Evolutionary conservation across 2,329 filamentous ascomycete species (phyloP), one percentile per base, ranked within the genome.

Genomic region (Metarhizium guizhouense): DNA sequence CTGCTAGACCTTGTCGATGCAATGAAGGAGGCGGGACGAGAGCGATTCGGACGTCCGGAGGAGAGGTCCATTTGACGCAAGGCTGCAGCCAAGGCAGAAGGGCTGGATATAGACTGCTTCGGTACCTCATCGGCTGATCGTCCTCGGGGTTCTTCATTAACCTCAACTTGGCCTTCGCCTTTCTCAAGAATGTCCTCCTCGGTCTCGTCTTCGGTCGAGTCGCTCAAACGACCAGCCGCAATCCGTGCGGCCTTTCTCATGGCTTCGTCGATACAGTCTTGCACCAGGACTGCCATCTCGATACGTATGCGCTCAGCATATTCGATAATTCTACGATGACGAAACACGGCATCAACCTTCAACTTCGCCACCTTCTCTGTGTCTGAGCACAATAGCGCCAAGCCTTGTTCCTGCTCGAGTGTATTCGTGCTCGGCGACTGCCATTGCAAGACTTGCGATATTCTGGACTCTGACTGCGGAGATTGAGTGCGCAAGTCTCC

Each of bases 291-390:
- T 32, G 93, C 88, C 65, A 96, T 95, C 65, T 99, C 94, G 50
- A 96, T 82, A 4, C 95, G 88, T 60, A 99, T 96, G 36, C 95
- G 86, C 72, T 99, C 94, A 0, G 92, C 86, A 68, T 99, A 99
- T 69, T 99, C 94, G 36, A 99, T 85, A 52, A 97, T 95, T 63
- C 87, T 86, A 52, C 93, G 86, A 70, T 97, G 90, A 38, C 94
- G 88, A 60, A 95, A 85, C 6, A 97, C 89, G 4, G 93, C 89
- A 64, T 99, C 94, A 2, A 97, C 89, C 69, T 99, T 99, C 48
- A 87, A 82, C 65, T 85, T 89, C 30, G 92, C 88, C 43, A 90
- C 82, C 64, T 82, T 85, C 68, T 94, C 90, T 0, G 92, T 97
- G 67, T 99, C 94, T 14, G 88, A 82, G 67, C 91, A 96, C n/a